phyloP scores from a whole-genome alignment of 768 basidiomycete genomes.

The Ramaria sp. region DNA sequence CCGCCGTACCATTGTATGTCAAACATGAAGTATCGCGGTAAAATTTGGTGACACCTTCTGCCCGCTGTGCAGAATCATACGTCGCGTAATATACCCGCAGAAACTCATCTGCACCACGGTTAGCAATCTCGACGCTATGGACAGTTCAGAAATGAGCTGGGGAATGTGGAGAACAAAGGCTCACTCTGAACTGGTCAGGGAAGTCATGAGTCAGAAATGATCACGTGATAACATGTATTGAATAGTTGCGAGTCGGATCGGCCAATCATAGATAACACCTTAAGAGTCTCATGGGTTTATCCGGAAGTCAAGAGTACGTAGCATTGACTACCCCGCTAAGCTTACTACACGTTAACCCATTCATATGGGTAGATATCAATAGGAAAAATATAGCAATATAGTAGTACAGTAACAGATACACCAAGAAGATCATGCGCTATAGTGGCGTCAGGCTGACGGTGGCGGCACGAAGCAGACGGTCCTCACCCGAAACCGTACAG shows the following conservation, averaged over 20 bases:
- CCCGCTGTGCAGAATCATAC: constrained; percentile 72
- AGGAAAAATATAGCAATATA: not conserved
- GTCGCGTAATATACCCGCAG: constrained; percentile 73
- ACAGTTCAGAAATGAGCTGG: not conserved
- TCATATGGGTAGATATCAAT: too few species aligned
- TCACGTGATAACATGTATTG: too few species aligned
- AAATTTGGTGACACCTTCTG: constrained; percentile 68
- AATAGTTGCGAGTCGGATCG: too few species aligned
- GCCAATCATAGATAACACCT: too few species aligned
- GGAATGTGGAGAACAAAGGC: constrained; percentile 1
- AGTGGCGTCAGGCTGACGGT: too few species aligned
- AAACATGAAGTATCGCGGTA: constrained; percentile 69
- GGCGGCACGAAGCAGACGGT: too few species aligned
- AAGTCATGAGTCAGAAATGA: constrained; percentile 19
- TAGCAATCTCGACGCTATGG: constrained; percentile 75
- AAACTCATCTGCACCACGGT: constrained; percentile 75
- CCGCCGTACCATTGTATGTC: constrained; percentile 80
- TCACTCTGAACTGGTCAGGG: constrained; percentile 26
- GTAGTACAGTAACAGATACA: too few species aligned
- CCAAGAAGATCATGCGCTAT: too few species aligned
- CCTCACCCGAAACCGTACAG: constrained; percentile 42
- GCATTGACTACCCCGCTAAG: too few species aligned
- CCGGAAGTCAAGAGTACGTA: too few species aligned
- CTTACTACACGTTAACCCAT: too few species aligned
- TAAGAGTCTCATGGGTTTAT: too few species aligned